Evolutionary conservation across 2,329 filamentous ascomycete genomes (phyloP), one percentile per base, ranked within the genome.

Genomic region (Phialophora chinensis): DNA sequence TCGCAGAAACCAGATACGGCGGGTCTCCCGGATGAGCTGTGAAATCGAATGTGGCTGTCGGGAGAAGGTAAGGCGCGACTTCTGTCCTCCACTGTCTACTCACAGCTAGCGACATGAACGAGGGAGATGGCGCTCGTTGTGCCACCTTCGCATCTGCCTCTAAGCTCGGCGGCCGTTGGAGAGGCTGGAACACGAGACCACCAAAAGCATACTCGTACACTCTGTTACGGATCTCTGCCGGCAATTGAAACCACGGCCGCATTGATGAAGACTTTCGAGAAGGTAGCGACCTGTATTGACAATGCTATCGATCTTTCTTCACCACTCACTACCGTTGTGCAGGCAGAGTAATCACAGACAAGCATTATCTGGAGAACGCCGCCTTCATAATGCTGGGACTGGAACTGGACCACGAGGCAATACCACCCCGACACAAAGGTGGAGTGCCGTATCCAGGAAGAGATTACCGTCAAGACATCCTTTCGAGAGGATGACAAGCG

Each of bases 201-300:
- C 20, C 20, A 23, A 59, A 63, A n/a, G 54, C 55, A 29, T 59
- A 59, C 42, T 59, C 47, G 62, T 63, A 63, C 12, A 59, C 38
- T 47, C 31, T 58, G 42, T 20, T 49, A 7, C 62, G 62, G 53
- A 63, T 58, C 31, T 63, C 62, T 11, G 53, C n/a, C 1, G 62
- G 62, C 11, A 59, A 53, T 23, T 63, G 49, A 29, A 63, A 63
- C 54, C 53, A 63, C n/a, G 54, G 20, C 25, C 20, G 23, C 62
- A 63, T 63, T 20, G 33, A 12, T 31, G 14, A 29, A 55, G 31
- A 35, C 42, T 52, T 44, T 61, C 31, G 20, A 44, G 38, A 17
- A 17, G 20, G 38, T 42, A 17, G 14, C 38, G 14, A 3, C n/a
- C 23, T 53, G 49, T 27, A 29, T 25, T 25, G 2, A 27, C 49